These are phyloP conservation scores for Suillus alpinus DNA, from an alignment of 768 basidiomycete species.

Conservation along the genomic window DNA sequence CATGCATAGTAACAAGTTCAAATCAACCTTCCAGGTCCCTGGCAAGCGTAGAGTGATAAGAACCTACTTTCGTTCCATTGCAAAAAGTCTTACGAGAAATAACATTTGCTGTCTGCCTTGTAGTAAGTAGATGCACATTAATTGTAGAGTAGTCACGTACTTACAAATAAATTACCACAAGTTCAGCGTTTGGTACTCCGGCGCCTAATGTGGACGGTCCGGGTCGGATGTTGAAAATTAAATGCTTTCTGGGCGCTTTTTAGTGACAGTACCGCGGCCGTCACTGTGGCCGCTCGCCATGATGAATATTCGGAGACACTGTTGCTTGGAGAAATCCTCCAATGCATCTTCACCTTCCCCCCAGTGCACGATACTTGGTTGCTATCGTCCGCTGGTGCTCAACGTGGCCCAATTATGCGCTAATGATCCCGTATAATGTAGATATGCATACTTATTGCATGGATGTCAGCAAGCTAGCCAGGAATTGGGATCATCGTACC, in stretches of 20 bases:
- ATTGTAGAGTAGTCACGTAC: too few relatives aligned
- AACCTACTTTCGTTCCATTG: conserved; percentile 54
- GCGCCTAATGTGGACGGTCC: too few relatives aligned
- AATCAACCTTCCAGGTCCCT: conserved; percentile 68
- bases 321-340: background rate
- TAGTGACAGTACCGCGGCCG: too few relatives aligned
- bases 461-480: background rate
- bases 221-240: background rate
- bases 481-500: background rate
- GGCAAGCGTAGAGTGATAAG: conserved; percentile 48
- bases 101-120: conserved; percentile 19
- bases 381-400: background rate
- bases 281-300: too few relatives aligned
- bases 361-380: background rate
- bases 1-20: conserved; percentile 1
- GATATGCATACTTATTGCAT: too few relatives aligned
- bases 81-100: conserved; percentile 46
- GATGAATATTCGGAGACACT: background rate
- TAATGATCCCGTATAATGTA: too few relatives aligned
- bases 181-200: too few relatives aligned
- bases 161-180: too few relatives aligned
- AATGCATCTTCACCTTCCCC: background rate
- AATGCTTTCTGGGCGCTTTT: too few relatives aligned
- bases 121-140: background rate
- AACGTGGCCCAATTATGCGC: background rate